These are phyloP conservation scores for Fomes fomentarius DNA, from an alignment of 1,284 basidiomycete species.

Conservation along the genomic window DNA sequence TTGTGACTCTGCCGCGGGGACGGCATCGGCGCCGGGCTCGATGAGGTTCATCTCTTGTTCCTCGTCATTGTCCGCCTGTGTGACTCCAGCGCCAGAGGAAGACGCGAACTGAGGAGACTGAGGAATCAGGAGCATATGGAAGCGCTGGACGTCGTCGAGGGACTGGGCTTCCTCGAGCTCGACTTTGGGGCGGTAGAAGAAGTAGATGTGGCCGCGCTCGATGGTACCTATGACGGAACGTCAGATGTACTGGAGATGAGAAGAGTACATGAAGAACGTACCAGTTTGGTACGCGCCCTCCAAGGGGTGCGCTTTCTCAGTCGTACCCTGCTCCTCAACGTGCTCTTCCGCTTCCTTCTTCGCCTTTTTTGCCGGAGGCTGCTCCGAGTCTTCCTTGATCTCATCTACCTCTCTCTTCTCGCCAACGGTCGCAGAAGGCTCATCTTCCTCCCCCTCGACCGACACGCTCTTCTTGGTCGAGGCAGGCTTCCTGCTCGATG, in stretches of 20 bases:
- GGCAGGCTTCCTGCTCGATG: slow-evolving; percentile 10
- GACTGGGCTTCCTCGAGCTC: slow-evolving; percentile 56
- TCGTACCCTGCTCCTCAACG: slow-evolving; percentile 9
- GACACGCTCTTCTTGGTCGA: slow-evolving; percentile 2
- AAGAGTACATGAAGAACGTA: slow-evolving; percentile 14
- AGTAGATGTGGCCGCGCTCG: slow-evolving; percentile 67
- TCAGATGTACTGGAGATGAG: background rate
- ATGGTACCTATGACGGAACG: slow-evolving; percentile 43
- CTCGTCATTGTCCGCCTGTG: slow-evolving; percentile 26
- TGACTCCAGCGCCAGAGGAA: slow-evolving; percentile 13
- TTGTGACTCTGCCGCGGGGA: slow-evolving; percentile 45
- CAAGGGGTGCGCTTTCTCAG: slow-evolving; percentile 9
- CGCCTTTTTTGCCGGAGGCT: slow-evolving; percentile 27
- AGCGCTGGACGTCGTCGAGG: slow-evolving; percentile 62
- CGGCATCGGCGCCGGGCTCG: slow-evolving; percentile 47
- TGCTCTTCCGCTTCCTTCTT: slow-evolving; percentile 22
- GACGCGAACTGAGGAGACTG: slow-evolving; percentile 47
- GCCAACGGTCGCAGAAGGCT: slow-evolving; percentile 5
- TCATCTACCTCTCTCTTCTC: slow-evolving; percentile 22
- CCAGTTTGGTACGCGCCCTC: slow-evolving; percentile 27
- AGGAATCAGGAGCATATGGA: slow-evolving; percentile 66
- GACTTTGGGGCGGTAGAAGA: slow-evolving; percentile 69
- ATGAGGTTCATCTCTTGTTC: slow-evolving; percentile 46
- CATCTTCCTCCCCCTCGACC: slow-evolving; percentile 10
- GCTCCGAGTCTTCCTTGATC: slow-evolving; percentile 8